These are phyloP conservation scores for Pachyrhizus erosus DNA, from an alignment of 306 rosid genomes.

Conservation along the genomic window DNA sequence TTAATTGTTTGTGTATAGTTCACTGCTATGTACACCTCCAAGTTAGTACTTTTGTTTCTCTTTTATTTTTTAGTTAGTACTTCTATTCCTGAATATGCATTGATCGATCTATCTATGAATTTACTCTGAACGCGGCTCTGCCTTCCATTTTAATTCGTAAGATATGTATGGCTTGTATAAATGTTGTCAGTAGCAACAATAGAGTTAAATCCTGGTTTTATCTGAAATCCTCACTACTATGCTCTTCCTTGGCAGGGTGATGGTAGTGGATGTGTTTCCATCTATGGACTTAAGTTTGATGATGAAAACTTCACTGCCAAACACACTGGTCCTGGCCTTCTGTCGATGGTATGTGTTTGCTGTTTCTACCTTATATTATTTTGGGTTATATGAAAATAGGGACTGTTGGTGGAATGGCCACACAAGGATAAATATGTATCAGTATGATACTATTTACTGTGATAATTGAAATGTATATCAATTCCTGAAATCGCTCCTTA, in stretches of 20 bases:
- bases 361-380: constrained; percentile 12
- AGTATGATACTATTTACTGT: constrained; percentile 1
- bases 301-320: constrained; percentile 92
- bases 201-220: constrained; percentile 4
- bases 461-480: neutral
- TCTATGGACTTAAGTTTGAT: constrained; percentile 87
- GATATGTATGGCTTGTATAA: constrained; percentile 9
- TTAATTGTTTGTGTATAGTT: neutral
- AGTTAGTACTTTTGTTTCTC: neutral
- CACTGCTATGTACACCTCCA: too few relatives aligned
- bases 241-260: constrained; percentile 74
- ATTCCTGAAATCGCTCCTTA: constrained; percentile 23
- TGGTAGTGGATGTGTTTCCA: constrained; percentile 97
- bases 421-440: neutral
- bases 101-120: too few relatives aligned
- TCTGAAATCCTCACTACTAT: constrained; percentile 8
- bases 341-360: constrained; percentile 76
- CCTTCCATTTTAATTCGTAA: neutral
- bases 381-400: constrained; percentile 18
- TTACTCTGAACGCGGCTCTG: neutral
- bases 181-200: neutral
- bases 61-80: neutral
- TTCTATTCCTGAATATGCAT: too few relatives aligned
- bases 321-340: constrained; percentile 97
- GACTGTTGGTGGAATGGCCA: constrained; percentile 1